phyloP scores from a whole-genome alignment of 2,329 filamentous ascomycete genomes.

The Exophiala sp. region DNA sequence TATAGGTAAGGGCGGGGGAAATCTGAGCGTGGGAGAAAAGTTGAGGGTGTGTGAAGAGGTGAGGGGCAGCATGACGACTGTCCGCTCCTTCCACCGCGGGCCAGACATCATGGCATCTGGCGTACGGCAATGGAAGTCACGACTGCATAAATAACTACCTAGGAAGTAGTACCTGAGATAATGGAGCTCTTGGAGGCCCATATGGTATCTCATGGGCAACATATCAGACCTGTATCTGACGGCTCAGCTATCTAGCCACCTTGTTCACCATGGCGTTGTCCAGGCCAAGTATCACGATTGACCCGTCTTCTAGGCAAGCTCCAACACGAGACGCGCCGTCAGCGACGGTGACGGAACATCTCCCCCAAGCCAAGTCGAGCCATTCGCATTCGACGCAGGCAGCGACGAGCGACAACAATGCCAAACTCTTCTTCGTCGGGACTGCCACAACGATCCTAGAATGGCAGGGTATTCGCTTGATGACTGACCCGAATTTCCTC shows the following conservation, averaged over 20 bases:
- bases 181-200: not conserved
- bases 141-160: too few species aligned
- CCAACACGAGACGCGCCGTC: conserved; percentile 38
- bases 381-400: conserved; percentile 35
- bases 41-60: too few species aligned
- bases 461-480: conserved; percentile 37
- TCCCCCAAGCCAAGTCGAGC: conserved; percentile 43
- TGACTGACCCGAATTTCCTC: conserved; percentile 56
- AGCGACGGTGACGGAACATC: conserved; percentile 30
- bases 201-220: not conserved
- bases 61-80: too few species aligned
- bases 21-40: too few species aligned
- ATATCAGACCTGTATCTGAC: not conserved
- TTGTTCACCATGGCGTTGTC: conserved; percentile 9
- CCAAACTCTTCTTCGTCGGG: conserved; percentile 37
- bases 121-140: too few species aligned
- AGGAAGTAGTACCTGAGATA: too few species aligned
- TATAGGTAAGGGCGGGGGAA: too few species aligned
- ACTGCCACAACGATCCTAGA: conserved; percentile 39
- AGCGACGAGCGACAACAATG: conserved; percentile 31
- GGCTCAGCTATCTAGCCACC: not conserved
- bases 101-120: too few species aligned
- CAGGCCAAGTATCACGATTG: conserved; percentile 14
- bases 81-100: too few species aligned
- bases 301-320: conserved; percentile 27